Percentiles rank a stretch among this genome's conserved stretches.
Conservation (phyloP, 2,329 filamentous ascomycete species). For the Verruconis gallopava region DNA sequence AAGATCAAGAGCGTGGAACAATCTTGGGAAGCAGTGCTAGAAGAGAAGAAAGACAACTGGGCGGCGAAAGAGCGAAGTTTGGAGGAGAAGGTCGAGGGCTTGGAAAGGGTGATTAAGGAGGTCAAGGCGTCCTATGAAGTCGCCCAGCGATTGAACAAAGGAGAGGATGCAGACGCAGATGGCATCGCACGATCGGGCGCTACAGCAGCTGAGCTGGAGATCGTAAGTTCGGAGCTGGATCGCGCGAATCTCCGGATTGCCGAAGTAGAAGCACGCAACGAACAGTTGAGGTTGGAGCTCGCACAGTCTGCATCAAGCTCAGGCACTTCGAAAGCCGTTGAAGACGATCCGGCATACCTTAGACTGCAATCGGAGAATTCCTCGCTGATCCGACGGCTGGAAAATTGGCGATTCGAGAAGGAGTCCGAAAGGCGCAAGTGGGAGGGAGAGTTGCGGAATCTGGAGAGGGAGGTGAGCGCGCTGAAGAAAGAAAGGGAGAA, state of each 20-base stretch:
- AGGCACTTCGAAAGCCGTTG: conserved; percentile 44
- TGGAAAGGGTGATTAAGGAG: conserved; percentile 83
- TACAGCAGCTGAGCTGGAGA: conserved; percentile 81
- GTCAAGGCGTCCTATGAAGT: conserved; percentile 97
- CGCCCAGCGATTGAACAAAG: conserved; percentile 71
- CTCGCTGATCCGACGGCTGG: conserved; percentile 76
- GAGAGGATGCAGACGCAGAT: conserved; percentile 48
- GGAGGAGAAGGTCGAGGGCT: conserved; percentile 88
- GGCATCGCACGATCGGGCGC: conserved; percentile 48
- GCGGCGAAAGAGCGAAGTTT: conserved; percentile 79
- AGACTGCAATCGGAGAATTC: conserved; percentile 88
- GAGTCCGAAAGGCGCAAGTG: conserved; percentile 66
- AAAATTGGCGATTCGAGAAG: conserved; percentile 69
- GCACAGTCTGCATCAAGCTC: conserved; percentile 70
- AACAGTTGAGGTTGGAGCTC: conserved; percentile 79
- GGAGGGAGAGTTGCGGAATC: conserved; percentile 60
- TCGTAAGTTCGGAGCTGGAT: conserved; percentile 83
- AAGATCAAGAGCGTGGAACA: conserved; percentile 81
- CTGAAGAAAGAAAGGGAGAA: conserved; percentile 70
- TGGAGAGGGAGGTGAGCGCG: conserved; percentile 65
- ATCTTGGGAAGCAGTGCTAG: conserved; percentile 79
- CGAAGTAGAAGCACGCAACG: conserved; percentile 86
- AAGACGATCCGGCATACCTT: conserved; percentile 83
- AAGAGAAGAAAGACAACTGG: conserved; percentile 96
- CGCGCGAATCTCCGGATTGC: conserved; percentile 75